Percentiles rank a stretch among this genome's conserved stretches.
Conservation (phyloP, 2,329 filamentous ascomycete genomes). For the Myriosclerotinia curreyana region DNA sequence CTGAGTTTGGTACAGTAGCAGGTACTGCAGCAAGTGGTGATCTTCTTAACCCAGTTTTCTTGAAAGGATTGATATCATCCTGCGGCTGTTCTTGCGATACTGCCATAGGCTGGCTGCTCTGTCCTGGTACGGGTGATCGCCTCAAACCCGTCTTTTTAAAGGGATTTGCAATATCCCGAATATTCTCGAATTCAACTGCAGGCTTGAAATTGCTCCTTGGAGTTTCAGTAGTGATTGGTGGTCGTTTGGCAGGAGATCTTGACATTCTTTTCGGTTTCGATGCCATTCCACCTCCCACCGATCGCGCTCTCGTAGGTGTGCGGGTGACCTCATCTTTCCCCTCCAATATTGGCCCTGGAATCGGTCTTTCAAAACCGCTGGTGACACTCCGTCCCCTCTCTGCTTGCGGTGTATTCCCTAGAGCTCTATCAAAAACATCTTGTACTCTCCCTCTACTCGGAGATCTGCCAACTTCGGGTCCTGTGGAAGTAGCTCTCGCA, state of each 20-base stretch:
- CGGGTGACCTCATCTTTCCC: slow-evolving; percentile 21
- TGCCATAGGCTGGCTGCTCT: slow-evolving; percentile 14
- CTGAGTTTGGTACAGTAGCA: not conserved
- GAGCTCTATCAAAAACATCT: slow-evolving; percentile 34
- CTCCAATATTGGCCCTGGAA: not conserved
- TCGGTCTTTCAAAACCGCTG: slow-evolving; percentile 27
- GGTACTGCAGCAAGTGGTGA: slow-evolving; percentile 22
- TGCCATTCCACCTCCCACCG: slow-evolving; percentile 30
- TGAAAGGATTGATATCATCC: slow-evolving; percentile 25
- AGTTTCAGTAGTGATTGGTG: slow-evolving; percentile 17
- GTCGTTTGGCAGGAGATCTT: slow-evolving; percentile 31
- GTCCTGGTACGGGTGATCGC: slow-evolving; percentile 28
- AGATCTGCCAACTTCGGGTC: slow-evolving; percentile 39
- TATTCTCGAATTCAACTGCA: slow-evolving; percentile 17
- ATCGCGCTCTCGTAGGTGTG: slow-evolving; percentile 23
- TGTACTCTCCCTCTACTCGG: slow-evolving; percentile 34
- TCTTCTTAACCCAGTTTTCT: slow-evolving; percentile 26
- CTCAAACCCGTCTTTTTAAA: slow-evolving; percentile 36
- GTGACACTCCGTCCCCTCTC: slow-evolving; percentile 23
- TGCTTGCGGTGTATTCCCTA: slow-evolving; percentile 27
- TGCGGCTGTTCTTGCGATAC: slow-evolving; percentile 13
- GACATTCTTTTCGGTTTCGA: slow-evolving; percentile 36
- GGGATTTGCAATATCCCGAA: slow-evolving; percentile 29
- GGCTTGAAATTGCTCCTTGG: slow-evolving; percentile 22
- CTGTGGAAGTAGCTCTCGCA: slow-evolving; percentile 41